Conservation (phyloP, 2,329 filamentous ascomycete genomes). For the Pyrenophora graminea region DNA sequence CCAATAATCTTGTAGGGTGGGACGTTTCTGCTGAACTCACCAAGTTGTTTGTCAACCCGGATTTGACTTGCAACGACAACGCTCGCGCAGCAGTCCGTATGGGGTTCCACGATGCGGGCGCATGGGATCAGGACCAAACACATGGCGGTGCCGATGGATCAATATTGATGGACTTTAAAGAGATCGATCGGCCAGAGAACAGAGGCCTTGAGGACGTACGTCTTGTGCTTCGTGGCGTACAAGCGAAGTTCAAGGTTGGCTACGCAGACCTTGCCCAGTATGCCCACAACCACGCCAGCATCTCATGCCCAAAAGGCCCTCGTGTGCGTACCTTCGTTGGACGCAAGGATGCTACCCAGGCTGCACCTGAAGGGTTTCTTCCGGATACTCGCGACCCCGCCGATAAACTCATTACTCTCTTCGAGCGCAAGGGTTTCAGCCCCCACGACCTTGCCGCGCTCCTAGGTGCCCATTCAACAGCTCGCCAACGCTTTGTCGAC, state of each 20-base stretch:
- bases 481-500: slow-evolving; percentile 55
- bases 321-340: slow-evolving; percentile 57
- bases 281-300: slow-evolving; percentile 53
- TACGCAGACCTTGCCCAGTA: slow-evolving; percentile 62
- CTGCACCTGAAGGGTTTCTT: slow-evolving; percentile 52
- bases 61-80: slow-evolving; percentile 41
- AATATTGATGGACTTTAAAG: slow-evolving; percentile 45
- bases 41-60: slow-evolving; percentile 24
- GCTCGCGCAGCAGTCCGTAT: slow-evolving; percentile 42
- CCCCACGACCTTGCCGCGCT: slow-evolving; percentile 58
- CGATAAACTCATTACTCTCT: slow-evolving; percentile 53
- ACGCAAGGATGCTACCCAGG: slow-evolving; percentile 50
- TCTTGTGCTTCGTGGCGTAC: slow-evolving; percentile 45
- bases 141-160: slow-evolving; percentile 50
- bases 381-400: slow-evolving; percentile 50
- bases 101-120: slow-evolving; percentile 44
- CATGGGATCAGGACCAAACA: slow-evolving; percentile 43
- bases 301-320: slow-evolving; percentile 58
- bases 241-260: slow-evolving; percentile 50
- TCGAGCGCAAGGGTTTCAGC: slow-evolving; percentile 57
- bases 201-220: slow-evolving; percentile 53
- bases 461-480: slow-evolving; percentile 58
- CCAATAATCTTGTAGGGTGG: slow-evolving; percentile 26
- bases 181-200: slow-evolving; percentile 48
- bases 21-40: slow-evolving; percentile 41